phyloP scores from a whole-genome alignment of 768 basidiomycete species.

The Sutorius australiensis region DNA sequence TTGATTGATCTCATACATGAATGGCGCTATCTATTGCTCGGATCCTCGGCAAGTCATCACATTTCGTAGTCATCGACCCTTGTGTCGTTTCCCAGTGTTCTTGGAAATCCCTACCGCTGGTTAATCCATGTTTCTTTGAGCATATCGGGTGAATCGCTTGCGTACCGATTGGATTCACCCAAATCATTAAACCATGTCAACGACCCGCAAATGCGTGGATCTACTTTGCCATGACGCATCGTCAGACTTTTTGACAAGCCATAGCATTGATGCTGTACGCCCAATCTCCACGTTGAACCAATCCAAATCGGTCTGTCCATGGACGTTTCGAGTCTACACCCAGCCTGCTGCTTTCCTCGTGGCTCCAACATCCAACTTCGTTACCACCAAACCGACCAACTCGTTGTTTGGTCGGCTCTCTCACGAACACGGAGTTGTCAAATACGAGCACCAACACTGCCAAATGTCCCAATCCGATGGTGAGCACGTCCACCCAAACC shows the following conservation, averaged over 20 bases:
- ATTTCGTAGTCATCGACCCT: not conserved
- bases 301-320: conserved; percentile 8
- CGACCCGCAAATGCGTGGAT: conserved; percentile 15
- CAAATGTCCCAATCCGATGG: conserved; percentile 20
- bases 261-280: conserved; percentile 14
- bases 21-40: conserved; percentile 2
- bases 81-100: not conserved
- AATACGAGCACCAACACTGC: not conserved
- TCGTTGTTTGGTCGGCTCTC: conserved; percentile 1
- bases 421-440: conserved; percentile 6
- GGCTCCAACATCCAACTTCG: conserved; percentile 3
- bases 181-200: not conserved
- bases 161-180: not conserved
- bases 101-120: not conserved
- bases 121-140: not conserved
- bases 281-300: conserved; percentile 10
- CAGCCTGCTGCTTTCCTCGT: conserved; percentile 9
- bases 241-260: not conserved
- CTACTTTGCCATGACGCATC: conserved; percentile 14
- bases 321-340: not conserved
- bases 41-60: not conserved
- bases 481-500: conserved; percentile 5
- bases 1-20: conserved; percentile 3
- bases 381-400: not conserved
- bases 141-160: conserved; percentile 1